Evolutionary conservation across 2,329 filamentous ascomycete species (phyloP).

Genomic region (Tetracladium maxilliforme): DNA sequence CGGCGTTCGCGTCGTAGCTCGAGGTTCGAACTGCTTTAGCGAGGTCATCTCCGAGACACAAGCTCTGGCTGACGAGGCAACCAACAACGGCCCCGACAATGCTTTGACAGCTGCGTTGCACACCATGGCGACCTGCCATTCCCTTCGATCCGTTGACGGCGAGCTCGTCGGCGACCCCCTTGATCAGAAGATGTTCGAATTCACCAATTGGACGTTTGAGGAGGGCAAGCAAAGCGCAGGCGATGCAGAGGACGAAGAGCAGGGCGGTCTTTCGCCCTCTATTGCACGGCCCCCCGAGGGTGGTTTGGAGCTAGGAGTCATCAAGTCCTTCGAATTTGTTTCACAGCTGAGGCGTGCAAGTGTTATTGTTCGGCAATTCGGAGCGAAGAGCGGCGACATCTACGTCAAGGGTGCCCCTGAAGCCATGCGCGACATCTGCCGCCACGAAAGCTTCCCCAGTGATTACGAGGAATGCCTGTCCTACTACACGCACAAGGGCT

Average conservation of each 20-base stretch:
- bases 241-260: constrained; percentile 58
- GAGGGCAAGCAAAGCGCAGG: constrained; percentile 61
- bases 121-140: constrained; percentile 96
- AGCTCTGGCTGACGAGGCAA: constrained; percentile 40
- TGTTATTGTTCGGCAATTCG: constrained; percentile 81
- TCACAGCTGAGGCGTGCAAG: constrained; percentile 85
- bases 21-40: constrained; percentile 48
- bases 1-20: constrained; percentile 66
- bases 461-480: constrained; percentile 84
- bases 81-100: too few species aligned
- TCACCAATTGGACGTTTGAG: constrained; percentile 83
- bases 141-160: constrained; percentile 70
- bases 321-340: constrained; percentile 88
- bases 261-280: constrained; percentile 66
- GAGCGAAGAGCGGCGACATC: constrained; percentile 68
- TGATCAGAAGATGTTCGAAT: constrained; percentile 97
- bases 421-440: constrained; percentile 89
- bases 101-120: constrained; percentile 61
- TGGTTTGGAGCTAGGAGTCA: constrained; percentile 72
- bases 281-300: constrained; percentile 66
- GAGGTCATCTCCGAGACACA: constrained; percentile 57
- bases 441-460: constrained; percentile 63
- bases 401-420: constrained; percentile 97
- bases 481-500: constrained; percentile 90
- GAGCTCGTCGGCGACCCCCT: constrained; percentile 88